Conservation (phyloP, 2,329 filamentous ascomycete species). For the Fusarium staphyleae region DNA sequence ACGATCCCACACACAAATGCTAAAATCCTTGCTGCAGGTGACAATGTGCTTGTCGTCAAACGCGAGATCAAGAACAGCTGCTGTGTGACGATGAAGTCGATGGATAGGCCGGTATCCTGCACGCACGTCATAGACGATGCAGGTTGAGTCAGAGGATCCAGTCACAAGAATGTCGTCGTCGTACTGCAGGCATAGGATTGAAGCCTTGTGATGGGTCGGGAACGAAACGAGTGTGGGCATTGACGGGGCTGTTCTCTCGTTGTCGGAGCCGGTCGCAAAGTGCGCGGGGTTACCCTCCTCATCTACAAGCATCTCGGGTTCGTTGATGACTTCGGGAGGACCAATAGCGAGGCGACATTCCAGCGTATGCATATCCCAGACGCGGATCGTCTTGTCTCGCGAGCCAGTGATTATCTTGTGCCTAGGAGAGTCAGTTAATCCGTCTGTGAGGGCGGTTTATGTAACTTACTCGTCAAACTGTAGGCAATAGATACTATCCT, state of each 20-base stretch:
- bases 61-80: constrained; percentile 91
- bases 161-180: constrained; percentile 93
- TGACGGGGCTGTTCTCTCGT: constrained; percentile 54
- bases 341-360: constrained; percentile 88
- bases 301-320: constrained; percentile 59
- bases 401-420: constrained; percentile 97
- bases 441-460: not conserved
- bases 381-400: constrained; percentile 90
- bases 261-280: constrained; percentile 62
- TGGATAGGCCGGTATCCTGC: constrained; percentile 80
- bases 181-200: constrained; percentile 94
- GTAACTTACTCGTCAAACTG: constrained; percentile 90
- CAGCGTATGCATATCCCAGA: constrained; percentile 94
- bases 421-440: constrained; percentile 56
- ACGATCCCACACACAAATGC: constrained; percentile 94
- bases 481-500: constrained; percentile 95
- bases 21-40: constrained; percentile 95
- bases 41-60: constrained; percentile 93
- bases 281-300: constrained; percentile 60
- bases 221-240: constrained; percentile 65
- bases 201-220: constrained; percentile 80
- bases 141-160: constrained; percentile 89
- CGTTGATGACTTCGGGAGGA: constrained; percentile 69
- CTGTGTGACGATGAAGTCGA: constrained; percentile 78
- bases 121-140: constrained; percentile 88